These are phyloP conservation scores for Colletotrichum sp. DNA, from an alignment of 2,329 filamentous ascomycete species.

Conservation along the genomic window DNA sequence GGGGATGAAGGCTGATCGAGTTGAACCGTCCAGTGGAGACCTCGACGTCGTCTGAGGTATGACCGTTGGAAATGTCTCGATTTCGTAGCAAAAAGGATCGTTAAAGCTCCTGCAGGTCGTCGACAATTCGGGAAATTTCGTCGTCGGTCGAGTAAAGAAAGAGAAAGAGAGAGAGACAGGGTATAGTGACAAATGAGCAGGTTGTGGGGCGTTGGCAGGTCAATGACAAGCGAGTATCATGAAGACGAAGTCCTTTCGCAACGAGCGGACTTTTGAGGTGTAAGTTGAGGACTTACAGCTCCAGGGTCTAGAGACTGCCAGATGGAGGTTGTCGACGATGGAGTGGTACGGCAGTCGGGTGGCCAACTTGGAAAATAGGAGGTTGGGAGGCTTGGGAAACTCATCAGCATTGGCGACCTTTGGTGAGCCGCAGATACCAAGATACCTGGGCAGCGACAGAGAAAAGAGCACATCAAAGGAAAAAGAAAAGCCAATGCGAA, in stretches of 20 bases:
- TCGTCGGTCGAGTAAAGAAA: not conserved
- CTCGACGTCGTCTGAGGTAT: not conserved
- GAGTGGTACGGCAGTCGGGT: constrained; percentile 15
- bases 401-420: constrained; percentile 13
- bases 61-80: not conserved
- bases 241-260: not conserved
- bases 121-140: not conserved
- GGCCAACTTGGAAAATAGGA: constrained; percentile 22
- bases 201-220: not conserved
- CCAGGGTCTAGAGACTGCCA: not conserved
- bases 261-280: not conserved
- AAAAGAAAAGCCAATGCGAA: not conserved
- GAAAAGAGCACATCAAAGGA: not conserved
- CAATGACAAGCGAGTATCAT: not conserved
- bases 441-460: constrained; percentile 4
- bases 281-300: not conserved
- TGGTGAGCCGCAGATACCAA: constrained; percentile 24
- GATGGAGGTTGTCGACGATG: constrained; percentile 3
- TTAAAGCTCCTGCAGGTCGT: not conserved
- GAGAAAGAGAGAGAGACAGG: not conserved
- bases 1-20: constrained; percentile 11
- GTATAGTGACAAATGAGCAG: constrained; percentile 1
- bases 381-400: constrained; percentile 19
- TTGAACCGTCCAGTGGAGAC: not conserved
- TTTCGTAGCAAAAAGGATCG: not conserved